Evolutionary conservation across 352 stramenopile species (phyloP).

Genomic region (Phytophthora hybrid): DNA sequence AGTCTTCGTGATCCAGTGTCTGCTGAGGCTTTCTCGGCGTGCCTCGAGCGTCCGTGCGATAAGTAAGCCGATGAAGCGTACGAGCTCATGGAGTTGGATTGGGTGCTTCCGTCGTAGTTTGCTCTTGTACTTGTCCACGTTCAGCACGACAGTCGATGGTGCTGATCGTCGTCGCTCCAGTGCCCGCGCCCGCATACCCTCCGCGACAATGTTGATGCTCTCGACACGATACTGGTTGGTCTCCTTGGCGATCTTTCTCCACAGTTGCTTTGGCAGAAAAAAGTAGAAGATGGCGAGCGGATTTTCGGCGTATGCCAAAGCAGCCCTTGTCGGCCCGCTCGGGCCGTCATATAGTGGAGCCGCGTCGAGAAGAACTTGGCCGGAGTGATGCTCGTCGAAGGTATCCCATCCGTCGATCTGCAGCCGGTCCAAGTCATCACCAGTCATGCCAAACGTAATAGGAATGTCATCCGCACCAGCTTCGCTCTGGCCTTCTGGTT

Average conservation of each 20-base stretch:
- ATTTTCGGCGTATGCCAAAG: not conserved
- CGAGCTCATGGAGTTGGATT: conserved; percentile 8
- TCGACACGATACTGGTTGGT: not conserved
- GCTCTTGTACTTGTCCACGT: conserved; percentile 5
- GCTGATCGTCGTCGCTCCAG: not conserved
- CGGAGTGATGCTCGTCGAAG: not conserved
- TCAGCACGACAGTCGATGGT: conserved; percentile 8
- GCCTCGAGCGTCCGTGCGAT: not conserved
- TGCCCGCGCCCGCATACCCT: not conserved
- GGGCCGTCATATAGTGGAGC: not conserved
- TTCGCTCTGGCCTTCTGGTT: no score
- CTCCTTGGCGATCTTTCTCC: conserved; percentile 10
- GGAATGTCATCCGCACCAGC: not conserved
- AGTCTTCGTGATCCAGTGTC: conserved; percentile 11
- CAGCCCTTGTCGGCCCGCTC: not conserved
- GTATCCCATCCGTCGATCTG: not conserved
- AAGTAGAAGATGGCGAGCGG: conserved; percentile 8
- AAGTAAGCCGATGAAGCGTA: conserved; percentile 2
- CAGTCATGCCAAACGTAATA: not conserved
- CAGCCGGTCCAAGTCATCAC: not conserved
- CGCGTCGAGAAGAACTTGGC: conserved; percentile 5
- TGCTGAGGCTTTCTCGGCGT: conserved; percentile 1
- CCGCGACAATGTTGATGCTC: no score
- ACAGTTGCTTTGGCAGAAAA: conserved; percentile 5
- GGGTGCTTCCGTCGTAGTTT: conserved; percentile 3